Conservation (phyloP, 1,139 yeast species). For the Lodderomyces orthopsilosis region DNA sequence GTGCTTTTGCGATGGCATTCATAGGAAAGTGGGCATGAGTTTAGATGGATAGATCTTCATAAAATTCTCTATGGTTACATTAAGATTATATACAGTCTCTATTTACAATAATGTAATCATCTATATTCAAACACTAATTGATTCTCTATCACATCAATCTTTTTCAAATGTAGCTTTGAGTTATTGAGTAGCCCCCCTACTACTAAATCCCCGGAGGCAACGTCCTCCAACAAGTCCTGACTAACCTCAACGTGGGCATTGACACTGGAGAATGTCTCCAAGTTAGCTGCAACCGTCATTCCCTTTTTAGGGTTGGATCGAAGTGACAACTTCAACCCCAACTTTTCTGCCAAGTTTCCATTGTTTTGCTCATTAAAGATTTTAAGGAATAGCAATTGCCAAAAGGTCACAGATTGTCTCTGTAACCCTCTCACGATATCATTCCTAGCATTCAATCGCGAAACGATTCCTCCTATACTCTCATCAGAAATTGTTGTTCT, state of each 20-base stretch:
- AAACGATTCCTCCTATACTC: constrained; percentile 7
- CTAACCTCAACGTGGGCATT: constrained; percentile 25
- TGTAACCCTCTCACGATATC: constrained; percentile 24
- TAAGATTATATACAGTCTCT: background rate
- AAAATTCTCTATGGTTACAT: too few relatives aligned
- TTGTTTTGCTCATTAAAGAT: constrained; percentile 21
- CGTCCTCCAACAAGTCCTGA: constrained; percentile 19
- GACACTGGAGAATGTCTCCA: constrained; percentile 27
- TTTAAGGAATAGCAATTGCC: constrained; percentile 39
- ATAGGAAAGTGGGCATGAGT: constrained; percentile 43
- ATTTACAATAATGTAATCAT: constrained; percentile 2
- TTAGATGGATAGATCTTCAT: constrained; percentile 17
- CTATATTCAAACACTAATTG: constrained; percentile 23
- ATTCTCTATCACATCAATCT: constrained; percentile 35
- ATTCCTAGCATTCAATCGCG: constrained; percentile 10
- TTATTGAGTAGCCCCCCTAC: constrained; percentile 24
- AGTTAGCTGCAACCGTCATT: constrained; percentile 21
- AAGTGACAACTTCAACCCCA: constrained; percentile 24
- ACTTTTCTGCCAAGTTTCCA: constrained; percentile 17
- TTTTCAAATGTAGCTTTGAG: constrained; percentile 20
- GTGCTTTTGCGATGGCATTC: constrained; percentile 42
- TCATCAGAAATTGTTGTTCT: constrained; percentile 6
- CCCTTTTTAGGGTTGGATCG: constrained; percentile 29
- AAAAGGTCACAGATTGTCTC: constrained; percentile 29
- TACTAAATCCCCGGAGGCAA: constrained; percentile 18